A percentile compares a stretch with the other conserved stretches of the same genome.
Evolutionary conservation across 148 eudicot genomes (phyloP).

Genomic region (Chenopodium berlandieri): DNA sequence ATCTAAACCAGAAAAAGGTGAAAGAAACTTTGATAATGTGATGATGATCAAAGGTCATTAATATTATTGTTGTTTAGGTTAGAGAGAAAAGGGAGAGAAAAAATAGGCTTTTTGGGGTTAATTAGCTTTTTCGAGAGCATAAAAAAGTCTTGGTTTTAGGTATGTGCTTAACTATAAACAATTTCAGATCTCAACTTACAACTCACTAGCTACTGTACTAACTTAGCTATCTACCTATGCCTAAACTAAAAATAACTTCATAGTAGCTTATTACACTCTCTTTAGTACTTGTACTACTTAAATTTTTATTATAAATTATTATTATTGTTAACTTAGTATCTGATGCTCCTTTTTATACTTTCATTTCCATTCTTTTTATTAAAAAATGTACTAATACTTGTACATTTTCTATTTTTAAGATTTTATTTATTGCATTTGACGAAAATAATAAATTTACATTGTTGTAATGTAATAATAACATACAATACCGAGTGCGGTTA

Average conservation of each 20-base stretch:
- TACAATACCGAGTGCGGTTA: too few species aligned
- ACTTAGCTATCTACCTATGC: background rate
- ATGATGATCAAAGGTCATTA: background rate
- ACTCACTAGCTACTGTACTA: background rate
- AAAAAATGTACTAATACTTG: too few species aligned
- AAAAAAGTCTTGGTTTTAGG: conserved; percentile 19
- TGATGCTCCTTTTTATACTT: too few species aligned
- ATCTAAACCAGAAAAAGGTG: too few species aligned
- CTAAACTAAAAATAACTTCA: background rate
- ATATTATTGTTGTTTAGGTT: too few species aligned
- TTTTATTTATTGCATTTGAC: too few species aligned
- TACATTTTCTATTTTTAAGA: too few species aligned
- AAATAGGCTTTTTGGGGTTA: conserved; percentile 13
- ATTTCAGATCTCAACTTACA: conserved; percentile 16
- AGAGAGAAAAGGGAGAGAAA: background rate
- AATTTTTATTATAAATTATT: background rate
- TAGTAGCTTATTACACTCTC: background rate
- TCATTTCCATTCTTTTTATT: too few species aligned
- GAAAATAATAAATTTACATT: too few species aligned
- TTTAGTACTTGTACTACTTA: background rate
- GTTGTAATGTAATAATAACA: too few species aligned
- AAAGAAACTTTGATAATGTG: background rate
- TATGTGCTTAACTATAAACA: conserved; percentile 2
- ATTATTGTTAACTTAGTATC: background rate
- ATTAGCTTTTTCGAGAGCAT: conserved; percentile 22